A percentile compares a stretch with the other conserved stretches of the same genome.
Conservation (phyloP, 805 yeast species). For the Metschnikowia kunwiensis region DNA sequence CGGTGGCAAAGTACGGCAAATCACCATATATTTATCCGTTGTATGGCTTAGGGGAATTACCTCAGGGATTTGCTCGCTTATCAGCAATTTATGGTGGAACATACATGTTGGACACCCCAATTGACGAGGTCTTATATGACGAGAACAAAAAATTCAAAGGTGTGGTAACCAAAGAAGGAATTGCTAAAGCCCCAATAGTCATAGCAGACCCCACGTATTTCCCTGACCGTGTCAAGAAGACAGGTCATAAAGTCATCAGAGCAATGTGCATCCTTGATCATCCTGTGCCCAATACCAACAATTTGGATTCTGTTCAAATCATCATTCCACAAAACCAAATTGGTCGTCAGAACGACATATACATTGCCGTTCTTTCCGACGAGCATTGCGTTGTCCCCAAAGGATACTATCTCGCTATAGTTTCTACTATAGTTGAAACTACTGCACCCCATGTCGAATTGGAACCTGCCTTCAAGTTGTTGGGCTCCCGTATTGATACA, state of each 20-base stretch:
- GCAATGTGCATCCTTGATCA: slow-evolving; percentile 89
- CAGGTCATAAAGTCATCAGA: slow-evolving; percentile 73
- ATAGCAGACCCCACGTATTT: slow-evolving; percentile 98
- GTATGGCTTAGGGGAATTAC: slow-evolving; percentile 95
- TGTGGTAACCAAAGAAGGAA: slow-evolving; percentile 87
- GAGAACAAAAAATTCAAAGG: slow-evolving; percentile 70
- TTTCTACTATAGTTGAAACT: slow-evolving; percentile 92
- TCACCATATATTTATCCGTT: slow-evolving; percentile 95
- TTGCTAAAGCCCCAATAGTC: slow-evolving; percentile 86
- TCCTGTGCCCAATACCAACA: slow-evolving; percentile 77
- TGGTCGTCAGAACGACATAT: slow-evolving; percentile 88
- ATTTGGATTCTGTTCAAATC: slow-evolving; percentile 87
- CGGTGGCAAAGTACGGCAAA: slow-evolving; percentile 93
- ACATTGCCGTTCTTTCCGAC: slow-evolving; percentile 84
- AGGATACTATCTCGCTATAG: slow-evolving; percentile 88
- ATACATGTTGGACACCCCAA: slow-evolving; percentile 94
- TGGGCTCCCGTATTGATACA: slow-evolving; percentile 77
- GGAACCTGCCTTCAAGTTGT: slow-evolving; percentile 87
- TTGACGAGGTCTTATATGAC: slow-evolving; percentile 79
- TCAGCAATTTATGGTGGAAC: slow-evolving; percentile 98
- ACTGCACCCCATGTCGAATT: slow-evolving; percentile 88
- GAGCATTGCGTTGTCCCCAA: slow-evolving; percentile 87
- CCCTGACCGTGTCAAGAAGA: slow-evolving; percentile 73
- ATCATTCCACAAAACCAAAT: slow-evolving; percentile 97
- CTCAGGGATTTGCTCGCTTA: slow-evolving; percentile 98